Conservation (phyloP, 2,329 filamentous ascomycete species). For the Achaetomium macrosporum region DNA sequence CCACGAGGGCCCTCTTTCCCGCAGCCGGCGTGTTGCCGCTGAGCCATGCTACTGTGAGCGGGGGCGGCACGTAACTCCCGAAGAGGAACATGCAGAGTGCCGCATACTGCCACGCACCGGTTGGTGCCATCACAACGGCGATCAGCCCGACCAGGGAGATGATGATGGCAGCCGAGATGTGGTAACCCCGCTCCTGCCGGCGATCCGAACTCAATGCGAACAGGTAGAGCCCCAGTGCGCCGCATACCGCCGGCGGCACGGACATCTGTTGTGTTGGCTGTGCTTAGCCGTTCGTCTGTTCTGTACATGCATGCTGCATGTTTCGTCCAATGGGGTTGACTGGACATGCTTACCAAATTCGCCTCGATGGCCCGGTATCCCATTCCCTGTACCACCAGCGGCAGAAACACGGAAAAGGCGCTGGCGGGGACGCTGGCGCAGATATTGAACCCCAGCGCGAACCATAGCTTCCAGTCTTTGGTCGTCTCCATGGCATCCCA, state of each 20-base stretch:
- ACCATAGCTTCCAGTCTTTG: slow-evolving; percentile 35
- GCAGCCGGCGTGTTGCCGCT: slow-evolving; percentile 29
- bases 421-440: slow-evolving; percentile 29
- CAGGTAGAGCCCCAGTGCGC: slow-evolving; percentile 27
- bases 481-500: slow-evolving; percentile 31
- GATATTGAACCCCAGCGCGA: slow-evolving; percentile 30
- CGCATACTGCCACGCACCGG: slow-evolving; percentile 23
- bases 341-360: slow-evolving; percentile 23
- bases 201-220: slow-evolving; percentile 30
- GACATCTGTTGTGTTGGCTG: slow-evolving; percentile 23
- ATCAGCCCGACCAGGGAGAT: slow-evolving; percentile 28
- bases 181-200: slow-evolving; percentile 27
- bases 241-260: slow-evolving; percentile 31
- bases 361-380: slow-evolving; percentile 25
- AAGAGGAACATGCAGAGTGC: slow-evolving; percentile 30
- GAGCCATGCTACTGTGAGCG: slow-evolving; percentile 31
- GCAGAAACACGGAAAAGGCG: slow-evolving; percentile 33
- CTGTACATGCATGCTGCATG: background rate
- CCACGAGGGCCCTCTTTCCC: slow-evolving; percentile 30
- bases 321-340: no score
- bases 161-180: slow-evolving; percentile 27
- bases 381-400: slow-evolving; percentile 30
- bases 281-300: background rate
- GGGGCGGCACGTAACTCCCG: slow-evolving; percentile 30
- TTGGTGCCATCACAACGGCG: slow-evolving; percentile 21